Evolutionary conservation across 345 rosid species (phyloP).

Genomic region (Stellera chamaejasme): DNA sequence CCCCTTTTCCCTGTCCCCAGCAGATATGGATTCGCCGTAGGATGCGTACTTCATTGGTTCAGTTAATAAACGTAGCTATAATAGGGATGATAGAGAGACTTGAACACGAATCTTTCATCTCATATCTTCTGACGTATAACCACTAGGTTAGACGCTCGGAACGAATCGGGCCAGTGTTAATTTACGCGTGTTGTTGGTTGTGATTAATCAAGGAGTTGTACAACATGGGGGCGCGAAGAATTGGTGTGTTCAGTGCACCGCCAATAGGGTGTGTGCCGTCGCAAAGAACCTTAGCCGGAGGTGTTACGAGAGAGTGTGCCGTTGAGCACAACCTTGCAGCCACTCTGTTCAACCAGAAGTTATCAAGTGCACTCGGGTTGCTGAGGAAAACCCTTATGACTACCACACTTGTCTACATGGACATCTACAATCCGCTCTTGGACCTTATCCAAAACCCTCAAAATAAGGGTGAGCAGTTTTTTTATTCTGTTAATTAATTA

Average conservation of each 20-base stretch:
- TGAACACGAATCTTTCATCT: too few relatives aligned
- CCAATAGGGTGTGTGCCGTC: conserved; percentile 40
- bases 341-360: conserved; percentile 22
- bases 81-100: too few relatives aligned
- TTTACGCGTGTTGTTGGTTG: too few relatives aligned
- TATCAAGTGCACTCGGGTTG: conserved; percentile 15
- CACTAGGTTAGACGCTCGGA: too few relatives aligned
- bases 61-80: too few relatives aligned
- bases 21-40: too few relatives aligned
- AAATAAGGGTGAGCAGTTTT: conserved; percentile 22
- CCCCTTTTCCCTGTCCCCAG: too few relatives aligned
- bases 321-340: conserved; percentile 21
- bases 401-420: conserved; percentile 29
- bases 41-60: too few relatives aligned
- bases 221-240: conserved; percentile 29
- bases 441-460: conserved; percentile 28
- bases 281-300: conserved; percentile 29
- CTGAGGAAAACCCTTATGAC: conserved; percentile 17
- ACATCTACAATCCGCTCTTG: conserved; percentile 34
- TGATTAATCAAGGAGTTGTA: conserved; percentile 21
- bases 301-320: conserved; percentile 19
- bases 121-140: too few relatives aligned
- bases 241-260: conserved; percentile 29
- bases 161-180: too few relatives aligned
- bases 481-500: too few relatives aligned